These are phyloP conservation scores for Phycomyces blakesleeanus DNA, from an alignment of 192 early-diverging fungal species.

Conservation along the genomic window DNA sequence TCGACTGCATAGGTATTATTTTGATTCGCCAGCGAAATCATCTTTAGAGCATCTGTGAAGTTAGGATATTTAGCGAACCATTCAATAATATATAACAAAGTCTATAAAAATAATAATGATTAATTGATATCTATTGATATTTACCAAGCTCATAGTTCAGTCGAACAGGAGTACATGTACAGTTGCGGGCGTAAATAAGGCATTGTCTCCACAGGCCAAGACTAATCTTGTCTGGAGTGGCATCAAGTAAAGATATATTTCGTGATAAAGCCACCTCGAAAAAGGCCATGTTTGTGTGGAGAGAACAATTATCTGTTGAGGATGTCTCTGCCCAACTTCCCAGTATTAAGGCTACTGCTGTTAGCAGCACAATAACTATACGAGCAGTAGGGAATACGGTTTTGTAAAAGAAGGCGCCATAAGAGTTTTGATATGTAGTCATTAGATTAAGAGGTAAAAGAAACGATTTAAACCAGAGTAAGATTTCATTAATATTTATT, in stretches of 20 bases:
- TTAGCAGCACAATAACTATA: too few species aligned
- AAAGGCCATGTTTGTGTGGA: background rate
- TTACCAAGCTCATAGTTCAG: slow-evolving; percentile 21
- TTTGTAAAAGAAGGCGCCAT: background rate
- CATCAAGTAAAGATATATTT: background rate
- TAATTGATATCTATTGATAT: background rate
- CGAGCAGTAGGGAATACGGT: background rate
- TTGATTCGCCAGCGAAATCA: background rate
- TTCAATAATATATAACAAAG: too few species aligned
- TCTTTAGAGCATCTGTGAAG: slow-evolving; percentile 3
- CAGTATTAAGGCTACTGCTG: background rate
- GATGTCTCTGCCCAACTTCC: background rate
- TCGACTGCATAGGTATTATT: background rate
- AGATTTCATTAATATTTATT: background rate
- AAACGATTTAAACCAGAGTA: background rate
- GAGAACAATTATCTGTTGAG: background rate
- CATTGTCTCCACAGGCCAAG: background rate
- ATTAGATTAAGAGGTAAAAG: background rate
- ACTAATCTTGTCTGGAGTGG: background rate
- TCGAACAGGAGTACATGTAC: slow-evolving; percentile 2
- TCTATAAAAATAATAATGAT: background rate
- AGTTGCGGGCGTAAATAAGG: background rate
- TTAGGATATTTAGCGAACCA: too few species aligned
- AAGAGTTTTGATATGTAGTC: background rate
- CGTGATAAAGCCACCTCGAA: background rate